These are phyloP conservation scores for Fusarium scirpi DNA, from an alignment of 2,329 filamentous ascomycete species.

Conservation along the genomic window DNA sequence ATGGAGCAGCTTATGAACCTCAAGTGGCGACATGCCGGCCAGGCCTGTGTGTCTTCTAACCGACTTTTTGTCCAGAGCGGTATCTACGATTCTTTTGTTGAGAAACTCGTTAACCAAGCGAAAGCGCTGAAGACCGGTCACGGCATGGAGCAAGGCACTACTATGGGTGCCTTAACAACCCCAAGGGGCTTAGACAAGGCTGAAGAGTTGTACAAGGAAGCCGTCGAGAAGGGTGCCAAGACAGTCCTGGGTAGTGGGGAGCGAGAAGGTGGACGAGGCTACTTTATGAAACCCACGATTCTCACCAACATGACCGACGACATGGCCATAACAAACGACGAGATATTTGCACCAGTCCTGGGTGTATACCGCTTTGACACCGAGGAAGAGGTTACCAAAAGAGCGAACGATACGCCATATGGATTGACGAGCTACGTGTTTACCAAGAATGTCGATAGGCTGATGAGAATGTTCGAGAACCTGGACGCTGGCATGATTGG, in stretches of 20 bases:
- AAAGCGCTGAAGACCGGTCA: not conserved
- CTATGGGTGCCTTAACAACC: not conserved
- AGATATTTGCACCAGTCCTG: not conserved
- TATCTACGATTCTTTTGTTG: not conserved
- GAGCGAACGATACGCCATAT: not conserved
- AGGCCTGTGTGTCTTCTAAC: conserved; percentile 58
- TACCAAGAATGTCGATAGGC: not conserved
- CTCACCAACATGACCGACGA: not conserved
- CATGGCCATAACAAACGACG: not conserved
- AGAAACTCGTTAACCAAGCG: not conserved
- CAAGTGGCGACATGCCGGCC: conserved; percentile 77
- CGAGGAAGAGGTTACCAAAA: not conserved
- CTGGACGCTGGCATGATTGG: conserved; percentile 1
- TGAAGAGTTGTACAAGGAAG: not conserved
- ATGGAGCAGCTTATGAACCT: not conserved
- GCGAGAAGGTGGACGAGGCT: not conserved
- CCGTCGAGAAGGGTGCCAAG: not conserved
- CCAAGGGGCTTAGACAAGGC: not conserved
- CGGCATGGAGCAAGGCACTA: not conserved
- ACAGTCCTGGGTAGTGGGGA: not conserved
- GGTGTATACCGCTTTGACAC: not conserved
- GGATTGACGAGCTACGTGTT: conserved; percentile 1
- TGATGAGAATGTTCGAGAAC: not conserved
- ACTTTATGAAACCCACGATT: not conserved
- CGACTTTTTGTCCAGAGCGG: not conserved